Percentiles rank a stretch among this genome's conserved stretches.
These are phyloP conservation scores for Ustilago trichophora DNA, from an alignment of 1,284 basidiomycete genomes.

Conservation along the genomic window DNA sequence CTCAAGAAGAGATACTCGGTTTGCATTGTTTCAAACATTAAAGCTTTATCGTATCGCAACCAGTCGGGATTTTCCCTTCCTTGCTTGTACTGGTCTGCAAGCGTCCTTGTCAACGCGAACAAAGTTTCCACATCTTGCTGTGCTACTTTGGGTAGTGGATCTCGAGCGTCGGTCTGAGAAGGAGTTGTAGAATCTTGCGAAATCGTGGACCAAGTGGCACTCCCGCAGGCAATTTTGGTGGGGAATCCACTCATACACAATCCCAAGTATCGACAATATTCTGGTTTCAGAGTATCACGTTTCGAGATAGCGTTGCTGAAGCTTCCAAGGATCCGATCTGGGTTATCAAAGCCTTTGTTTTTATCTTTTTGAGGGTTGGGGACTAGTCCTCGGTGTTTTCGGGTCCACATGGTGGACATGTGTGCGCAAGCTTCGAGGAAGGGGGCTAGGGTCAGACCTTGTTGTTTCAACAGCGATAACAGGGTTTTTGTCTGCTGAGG, in stretches of 20 bases:
- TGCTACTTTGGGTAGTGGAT: constrained; percentile 3
- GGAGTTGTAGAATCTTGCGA: too few relatives aligned
- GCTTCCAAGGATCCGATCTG: constrained; percentile 22
- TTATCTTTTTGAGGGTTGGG: too few relatives aligned
- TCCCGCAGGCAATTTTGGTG: constrained; percentile 28
- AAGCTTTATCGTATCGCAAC: constrained; percentile 21
- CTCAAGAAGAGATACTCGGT: constrained; percentile 33
- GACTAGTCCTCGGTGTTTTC: constrained; percentile 10
- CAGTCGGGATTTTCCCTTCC: constrained; percentile 18
- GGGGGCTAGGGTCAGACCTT: constrained; percentile 27
- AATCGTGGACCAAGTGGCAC: neutral
- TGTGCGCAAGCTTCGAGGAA: constrained; percentile 27
- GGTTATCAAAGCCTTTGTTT: constrained; percentile 3
- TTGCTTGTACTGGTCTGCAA: constrained; percentile 10
- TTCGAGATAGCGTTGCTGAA: constrained; percentile 36
- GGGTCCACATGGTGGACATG: constrained; percentile 32
- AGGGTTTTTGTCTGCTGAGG: constrained; percentile 1
- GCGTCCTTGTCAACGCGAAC: neutral
- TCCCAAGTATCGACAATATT: constrained; percentile 20
- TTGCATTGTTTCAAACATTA: constrained; percentile 28
- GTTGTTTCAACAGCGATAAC: constrained; percentile 6
- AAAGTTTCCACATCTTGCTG: constrained; percentile 1
- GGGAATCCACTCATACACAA: constrained; percentile 35
- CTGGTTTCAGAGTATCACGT: constrained; percentile 16
- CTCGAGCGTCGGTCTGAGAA: neutral